Base-by-base conservation (phyloP, 257 asterid species). In the Haberlea rhodopensis region DNA sequence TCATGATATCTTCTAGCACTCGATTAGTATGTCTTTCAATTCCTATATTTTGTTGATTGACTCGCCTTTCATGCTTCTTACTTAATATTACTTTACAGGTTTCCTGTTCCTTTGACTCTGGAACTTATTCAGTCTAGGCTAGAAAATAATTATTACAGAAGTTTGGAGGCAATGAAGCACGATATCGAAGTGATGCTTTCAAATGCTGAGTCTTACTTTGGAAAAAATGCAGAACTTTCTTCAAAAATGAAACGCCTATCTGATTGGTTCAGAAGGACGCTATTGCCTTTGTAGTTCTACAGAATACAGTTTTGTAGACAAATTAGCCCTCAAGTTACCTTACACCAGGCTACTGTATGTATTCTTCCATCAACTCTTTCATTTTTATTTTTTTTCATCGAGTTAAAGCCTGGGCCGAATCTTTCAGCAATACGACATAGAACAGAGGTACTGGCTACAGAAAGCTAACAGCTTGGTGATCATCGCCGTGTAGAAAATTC, bases 101-200 rank as follows among this genome's bases (percentile, higher is more conserved):
- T 85, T 72, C 94, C 97, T 18, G 99, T 85, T 40, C 99, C 97
- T 9, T 53, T 87, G 75, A 81, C 97, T 54, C 76, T 89, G 62
- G 96, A 92, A 53, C 79, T 84, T 32, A 85, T 92, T 53, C 83
- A 66, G 40, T 79, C 78, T 29, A 87, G 99, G 72, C 75, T 92
- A 63, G 89, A 84, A 76, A 87, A 85, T 78, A 87, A 80, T 66
- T 92, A 92, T 73, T 92, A 92, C 75, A 79, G 99, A 77, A 83
- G 94, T 66, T 60, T 89, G 75, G 95, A 84, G 29, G 87, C 94
- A 10, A 57, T 87, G 85, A 82, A 82, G 84, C 99, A 92, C 56
- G 99, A 92, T 40, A 57, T 77, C 8, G 73, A 80, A 56, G 97
- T 92, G 62, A 62, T 92, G 95, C 71, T 89, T 53, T 82, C 86